These are phyloP conservation scores for Starmerella bombicola DNA, from an alignment of 805 yeast species.

Conservation along the genomic window DNA sequence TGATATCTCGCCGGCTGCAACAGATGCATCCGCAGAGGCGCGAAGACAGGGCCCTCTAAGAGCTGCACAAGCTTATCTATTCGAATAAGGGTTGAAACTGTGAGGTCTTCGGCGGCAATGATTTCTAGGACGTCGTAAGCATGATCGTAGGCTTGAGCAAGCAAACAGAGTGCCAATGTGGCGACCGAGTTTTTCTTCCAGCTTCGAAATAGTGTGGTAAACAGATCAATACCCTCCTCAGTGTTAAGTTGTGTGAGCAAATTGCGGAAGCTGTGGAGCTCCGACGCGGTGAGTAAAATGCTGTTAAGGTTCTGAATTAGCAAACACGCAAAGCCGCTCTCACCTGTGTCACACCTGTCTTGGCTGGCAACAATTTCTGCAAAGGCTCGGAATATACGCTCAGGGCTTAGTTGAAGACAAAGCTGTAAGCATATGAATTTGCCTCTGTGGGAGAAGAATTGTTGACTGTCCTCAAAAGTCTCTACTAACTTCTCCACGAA, in stretches of 20 bases:
- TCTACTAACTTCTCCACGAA: slow-evolving; percentile 61
- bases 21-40: slow-evolving; percentile 74
- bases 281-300: slow-evolving; percentile 75
- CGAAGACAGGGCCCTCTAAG: slow-evolving; percentile 84
- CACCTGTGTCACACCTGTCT: background rate
- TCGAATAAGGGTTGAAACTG: slow-evolving; percentile 68
- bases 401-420: slow-evolving; percentile 69
- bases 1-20: slow-evolving; percentile 76
- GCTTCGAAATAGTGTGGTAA: slow-evolving; percentile 64
- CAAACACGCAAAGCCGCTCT: slow-evolving; percentile 50
- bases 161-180: slow-evolving; percentile 66
- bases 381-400: slow-evolving; percentile 65
- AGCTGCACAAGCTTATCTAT: slow-evolving; percentile 81
- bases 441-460: slow-evolving; percentile 56
- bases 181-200: slow-evolving; percentile 93
- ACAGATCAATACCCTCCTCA: slow-evolving; percentile 52
- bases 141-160: slow-evolving; percentile 78
- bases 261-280: slow-evolving; percentile 55
- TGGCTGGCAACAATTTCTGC: slow-evolving; percentile 50
- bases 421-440: slow-evolving; percentile 74
- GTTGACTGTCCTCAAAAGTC: slow-evolving; percentile 57
- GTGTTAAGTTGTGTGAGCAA: slow-evolving; percentile 51
- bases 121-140: slow-evolving; percentile 71
- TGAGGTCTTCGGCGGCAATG: slow-evolving; percentile 72
- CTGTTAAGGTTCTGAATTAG: slow-evolving; percentile 81